These are phyloP conservation scores for Pythium myriotylum DNA, from an alignment of 352 stramenopile genomes.

Conservation along the genomic window DNA sequence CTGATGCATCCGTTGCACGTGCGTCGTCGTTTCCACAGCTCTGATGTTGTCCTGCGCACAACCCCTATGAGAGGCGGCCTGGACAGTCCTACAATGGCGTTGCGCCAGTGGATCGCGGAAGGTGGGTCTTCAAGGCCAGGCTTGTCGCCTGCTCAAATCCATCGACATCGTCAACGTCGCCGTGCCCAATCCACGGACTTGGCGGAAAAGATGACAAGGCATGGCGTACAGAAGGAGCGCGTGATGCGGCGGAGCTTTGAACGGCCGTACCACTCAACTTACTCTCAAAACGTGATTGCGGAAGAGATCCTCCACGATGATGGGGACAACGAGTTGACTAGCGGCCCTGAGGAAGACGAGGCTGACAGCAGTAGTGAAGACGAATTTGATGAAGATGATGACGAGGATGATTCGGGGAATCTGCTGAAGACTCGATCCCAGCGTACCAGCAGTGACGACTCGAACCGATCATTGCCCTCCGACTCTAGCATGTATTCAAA, in stretches of 20 bases:
- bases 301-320: constrained; percentile 25
- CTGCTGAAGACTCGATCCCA: constrained; percentile 6
- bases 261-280: background rate
- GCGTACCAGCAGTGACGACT: constrained; percentile 18
- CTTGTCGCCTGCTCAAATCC: constrained; percentile 22
- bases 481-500: constrained; percentile 19
- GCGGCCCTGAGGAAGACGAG: constrained; percentile 1
- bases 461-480: constrained; percentile 18
- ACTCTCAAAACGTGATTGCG: constrained; percentile 17
- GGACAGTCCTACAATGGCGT: constrained; percentile 29
- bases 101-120: constrained; percentile 29
- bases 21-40: constrained; percentile 62
- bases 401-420: constrained; percentile 8
- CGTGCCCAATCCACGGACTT: constrained; percentile 22
- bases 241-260: constrained; percentile 12
- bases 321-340: constrained; percentile 3
- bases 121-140: constrained; percentile 1
- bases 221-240: constrained; percentile 1
- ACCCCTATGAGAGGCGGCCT: constrained; percentile 1
- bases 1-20: constrained; percentile 18
- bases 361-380: background rate
- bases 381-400: constrained; percentile 17
- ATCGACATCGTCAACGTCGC: constrained; percentile 25
- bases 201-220: background rate
- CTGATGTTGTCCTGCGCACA: constrained; percentile 48